Conservation (phyloP, 345 rosid species). For the Corymbia maculata region DNA sequence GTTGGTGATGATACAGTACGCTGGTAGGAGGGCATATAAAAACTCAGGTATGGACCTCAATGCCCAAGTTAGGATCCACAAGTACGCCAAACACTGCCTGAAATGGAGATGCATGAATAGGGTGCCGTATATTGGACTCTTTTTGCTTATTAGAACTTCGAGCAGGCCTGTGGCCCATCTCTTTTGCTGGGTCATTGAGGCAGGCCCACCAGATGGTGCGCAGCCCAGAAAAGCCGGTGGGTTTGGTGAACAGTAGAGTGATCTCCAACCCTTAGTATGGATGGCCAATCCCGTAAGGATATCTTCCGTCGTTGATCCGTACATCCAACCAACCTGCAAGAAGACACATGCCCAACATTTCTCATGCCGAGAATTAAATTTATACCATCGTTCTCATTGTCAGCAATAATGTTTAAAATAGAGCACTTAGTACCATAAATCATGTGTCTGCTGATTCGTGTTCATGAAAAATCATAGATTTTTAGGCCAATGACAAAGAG, state of each 20-base stretch:
- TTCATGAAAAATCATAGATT: not conserved
- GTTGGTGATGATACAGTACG: constrained; percentile 47
- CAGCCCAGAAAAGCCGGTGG: constrained; percentile 55
- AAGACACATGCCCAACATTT: not conserved
- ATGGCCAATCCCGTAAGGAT: constrained; percentile 36
- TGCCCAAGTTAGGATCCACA: constrained; percentile 13
- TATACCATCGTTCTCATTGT: not conserved
- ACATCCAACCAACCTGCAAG: constrained; percentile 45
- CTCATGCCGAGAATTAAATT: not conserved
- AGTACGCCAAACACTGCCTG: constrained; percentile 38
- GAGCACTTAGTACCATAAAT: not conserved
- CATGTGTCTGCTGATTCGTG: not conserved
- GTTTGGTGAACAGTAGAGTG: constrained; percentile 3
- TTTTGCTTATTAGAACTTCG: constrained; percentile 28
- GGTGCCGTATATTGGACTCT: constrained; percentile 19
- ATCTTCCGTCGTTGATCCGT: constrained; percentile 57
- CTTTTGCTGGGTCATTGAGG: constrained; percentile 35
- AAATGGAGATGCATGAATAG: constrained; percentile 21
- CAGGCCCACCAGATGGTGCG: constrained; percentile 27
- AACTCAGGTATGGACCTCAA: constrained; percentile 47
- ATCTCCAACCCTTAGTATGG: constrained; percentile 47
- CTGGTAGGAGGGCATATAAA: constrained; percentile 39
- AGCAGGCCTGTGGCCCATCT: constrained; percentile 58
- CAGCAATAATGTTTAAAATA: not conserved
- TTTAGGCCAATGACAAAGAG: not conserved